Evolutionary conservation across 2,329 filamentous ascomycete genomes (phyloP).

Genomic region (Dactylellina cionopaga): DNA sequence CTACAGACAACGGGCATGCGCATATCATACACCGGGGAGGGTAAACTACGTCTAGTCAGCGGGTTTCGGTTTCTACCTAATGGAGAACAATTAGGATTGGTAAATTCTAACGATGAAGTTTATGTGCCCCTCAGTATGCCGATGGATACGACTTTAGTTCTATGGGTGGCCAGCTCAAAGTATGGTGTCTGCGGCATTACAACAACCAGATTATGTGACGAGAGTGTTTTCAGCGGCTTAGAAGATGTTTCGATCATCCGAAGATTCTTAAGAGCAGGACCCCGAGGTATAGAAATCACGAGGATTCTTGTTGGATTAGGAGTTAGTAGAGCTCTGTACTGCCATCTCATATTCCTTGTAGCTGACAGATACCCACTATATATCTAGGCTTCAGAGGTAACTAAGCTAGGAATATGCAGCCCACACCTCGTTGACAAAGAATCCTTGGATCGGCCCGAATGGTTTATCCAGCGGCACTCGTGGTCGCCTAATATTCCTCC

Average conservation of each 20-base stretch:
- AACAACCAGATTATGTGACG: not conserved
- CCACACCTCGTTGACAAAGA: not conserved
- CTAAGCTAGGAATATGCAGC: not conserved
- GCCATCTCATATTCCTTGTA: not conserved
- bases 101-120: slow-evolving; percentile 10
- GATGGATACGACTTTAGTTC: not conserved
- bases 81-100: slow-evolving; percentile 7
- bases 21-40: slow-evolving; percentile 22
- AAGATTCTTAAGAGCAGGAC: not conserved
- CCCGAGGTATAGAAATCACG: slow-evolving; percentile 5
- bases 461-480: slow-evolving; percentile 23
- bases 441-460: slow-evolving; percentile 8
- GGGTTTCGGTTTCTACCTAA: slow-evolving; percentile 30
- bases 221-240: not conserved
- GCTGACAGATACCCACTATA: not conserved
- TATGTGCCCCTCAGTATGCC: not conserved
- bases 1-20: not conserved
- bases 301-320: slow-evolving; percentile 7
- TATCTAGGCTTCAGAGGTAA: slow-evolving; percentile 19
- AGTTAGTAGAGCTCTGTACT: not conserved
- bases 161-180: slow-evolving; percentile 19
- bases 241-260: not conserved
- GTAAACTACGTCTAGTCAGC: slow-evolving; percentile 29
- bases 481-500: slow-evolving; percentile 22
- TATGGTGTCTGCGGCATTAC: slow-evolving; percentile 12